These are phyloP conservation scores for Podospora didyma DNA, from an alignment of 495 filamentous ascomycete species.

Conservation along the genomic window DNA sequence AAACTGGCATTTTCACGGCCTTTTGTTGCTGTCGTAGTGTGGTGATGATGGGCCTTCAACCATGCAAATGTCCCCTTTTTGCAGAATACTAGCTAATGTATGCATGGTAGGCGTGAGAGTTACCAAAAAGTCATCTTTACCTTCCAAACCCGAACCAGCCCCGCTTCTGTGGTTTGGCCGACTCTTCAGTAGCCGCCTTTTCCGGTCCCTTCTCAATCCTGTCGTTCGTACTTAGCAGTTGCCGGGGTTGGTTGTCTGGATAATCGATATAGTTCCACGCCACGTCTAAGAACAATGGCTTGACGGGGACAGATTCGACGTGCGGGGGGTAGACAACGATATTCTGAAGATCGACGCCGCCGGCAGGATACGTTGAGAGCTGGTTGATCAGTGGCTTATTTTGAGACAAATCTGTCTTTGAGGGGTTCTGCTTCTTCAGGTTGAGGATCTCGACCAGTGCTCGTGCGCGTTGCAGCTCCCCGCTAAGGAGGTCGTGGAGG, in stretches of 20 bases:
- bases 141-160: conserved; percentile 92
- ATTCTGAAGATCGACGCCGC: conserved; percentile 65
- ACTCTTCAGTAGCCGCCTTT: conserved; percentile 36
- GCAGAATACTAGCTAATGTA: no score
- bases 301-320: conserved; percentile 80
- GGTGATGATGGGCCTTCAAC: no score
- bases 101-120: no score
- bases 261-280: conserved; percentile 99
- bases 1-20: no score
- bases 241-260: conserved; percentile 38
- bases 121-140: background rate
- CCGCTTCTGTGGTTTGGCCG: conserved; percentile 59
- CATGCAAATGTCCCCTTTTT: no score
- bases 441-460: conserved; percentile 78
- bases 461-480: conserved; percentile 69
- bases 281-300: conserved; percentile 93
- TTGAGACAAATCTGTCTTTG: conserved; percentile 19
- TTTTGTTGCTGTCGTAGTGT: no score
- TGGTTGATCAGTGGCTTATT: conserved; percentile 59
- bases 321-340: conserved; percentile 84
- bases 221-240: background rate
- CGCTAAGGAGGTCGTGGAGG: conserved; percentile 57
- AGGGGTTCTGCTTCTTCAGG: conserved; percentile 33
- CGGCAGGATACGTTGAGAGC: conserved; percentile 67
- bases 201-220: background rate